Evolutionary conservation across 257 asterid genomes (phyloP), one percentile per base, ranked within the genome.

Genomic region (Echites panduratus): DNA sequence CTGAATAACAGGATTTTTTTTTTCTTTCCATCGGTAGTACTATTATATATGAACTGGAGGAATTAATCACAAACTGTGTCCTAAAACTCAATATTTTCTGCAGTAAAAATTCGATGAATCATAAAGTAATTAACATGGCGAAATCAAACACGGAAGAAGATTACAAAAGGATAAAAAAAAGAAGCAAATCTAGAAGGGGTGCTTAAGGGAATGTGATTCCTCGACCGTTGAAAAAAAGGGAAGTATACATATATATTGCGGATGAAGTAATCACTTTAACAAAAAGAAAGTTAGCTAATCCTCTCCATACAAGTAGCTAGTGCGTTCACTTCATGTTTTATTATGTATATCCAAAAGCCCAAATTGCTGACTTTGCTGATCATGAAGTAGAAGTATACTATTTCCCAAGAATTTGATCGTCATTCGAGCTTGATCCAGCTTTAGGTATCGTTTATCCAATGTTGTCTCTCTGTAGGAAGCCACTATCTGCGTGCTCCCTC

Each of bases 301-400:
- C 35, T 0, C 20, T 6, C 1, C 9, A 53, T 27, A 4, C 11
- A 27, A 4, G 1, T 59, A n/a, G n/a, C 3, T 32, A 32, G 38
- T 32, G 38, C 38, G n/a, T 32, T 32, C 38, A 32, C 38, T 32
- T 32, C 38, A 32, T n/a, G n/a, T n/a, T n/a, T n/a, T n/a, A n/a
- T 81, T 74, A 67, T 59, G 80, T 20, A 7, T 47, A 75, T 76
- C 79, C 75, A 75, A 74, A 76, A 76, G 87, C 79, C 85, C 84
- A 78, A 77, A 66, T 77, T 82, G 81, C 74, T 82, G 83, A 76
- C 73, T 54, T 56, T 77, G 38, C 1, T 32, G 38, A 32, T 32
- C n/a, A n/a, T n/a, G n/a, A n/a, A n/a, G n/a, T n/a, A n/a, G 38
- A 3, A 32, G 38, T 1, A 1, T 32, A 32, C 38, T 32, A 32